A percentile compares a stretch with the other conserved stretches of the same genome.
Evolutionary conservation across 768 basidiomycete species (phyloP).

Genomic region (Tylopilus sp.): DNA sequence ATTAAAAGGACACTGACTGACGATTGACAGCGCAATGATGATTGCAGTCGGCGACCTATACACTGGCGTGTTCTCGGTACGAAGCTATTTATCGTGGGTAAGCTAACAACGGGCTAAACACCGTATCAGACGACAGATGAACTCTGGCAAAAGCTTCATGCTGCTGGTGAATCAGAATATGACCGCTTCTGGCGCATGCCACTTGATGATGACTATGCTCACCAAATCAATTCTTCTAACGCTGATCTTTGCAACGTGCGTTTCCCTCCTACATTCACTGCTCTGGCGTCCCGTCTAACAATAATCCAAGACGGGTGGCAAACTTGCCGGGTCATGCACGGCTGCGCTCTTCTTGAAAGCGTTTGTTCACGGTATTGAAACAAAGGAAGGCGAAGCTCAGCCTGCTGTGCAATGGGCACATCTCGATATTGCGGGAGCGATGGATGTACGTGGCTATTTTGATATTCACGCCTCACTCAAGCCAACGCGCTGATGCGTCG

Average conservation of each 20-base stretch:
- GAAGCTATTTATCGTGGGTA: constrained; percentile 10
- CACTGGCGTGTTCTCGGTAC: constrained; percentile 75
- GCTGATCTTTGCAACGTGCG: constrained; percentile 71
- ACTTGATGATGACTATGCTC: constrained; percentile 74
- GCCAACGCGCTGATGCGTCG: not conserved
- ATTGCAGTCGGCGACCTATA: constrained; percentile 73
- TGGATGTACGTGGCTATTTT: constrained; percentile 52
- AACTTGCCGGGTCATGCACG: constrained; percentile 67
- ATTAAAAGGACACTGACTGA: not conserved
- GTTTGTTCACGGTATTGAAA: constrained; percentile 73
- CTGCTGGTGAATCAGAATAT: constrained; percentile 69
- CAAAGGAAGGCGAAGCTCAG: constrained; percentile 49
- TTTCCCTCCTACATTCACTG: not conserved
- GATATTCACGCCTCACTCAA: not conserved
- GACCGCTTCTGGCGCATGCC: constrained; percentile 92
- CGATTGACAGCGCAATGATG: constrained; percentile 53
- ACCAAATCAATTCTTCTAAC: constrained; percentile 73
- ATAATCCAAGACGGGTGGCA: constrained; percentile 60
- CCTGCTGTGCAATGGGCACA: constrained; percentile 78
- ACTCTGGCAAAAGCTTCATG: constrained; percentile 67
- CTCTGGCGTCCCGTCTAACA: constrained; percentile 2
- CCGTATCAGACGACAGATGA: constrained; percentile 58
- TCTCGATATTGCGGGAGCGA: constrained; percentile 76
- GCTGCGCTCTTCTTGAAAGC: constrained; percentile 86
- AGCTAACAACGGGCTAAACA: not conserved